Percentiles rank a stretch among this genome's conserved stretches.
These are phyloP conservation scores for Haplographium delicatum DNA, from an alignment of 495 filamentous ascomycete species.

Conservation along the genomic window DNA sequence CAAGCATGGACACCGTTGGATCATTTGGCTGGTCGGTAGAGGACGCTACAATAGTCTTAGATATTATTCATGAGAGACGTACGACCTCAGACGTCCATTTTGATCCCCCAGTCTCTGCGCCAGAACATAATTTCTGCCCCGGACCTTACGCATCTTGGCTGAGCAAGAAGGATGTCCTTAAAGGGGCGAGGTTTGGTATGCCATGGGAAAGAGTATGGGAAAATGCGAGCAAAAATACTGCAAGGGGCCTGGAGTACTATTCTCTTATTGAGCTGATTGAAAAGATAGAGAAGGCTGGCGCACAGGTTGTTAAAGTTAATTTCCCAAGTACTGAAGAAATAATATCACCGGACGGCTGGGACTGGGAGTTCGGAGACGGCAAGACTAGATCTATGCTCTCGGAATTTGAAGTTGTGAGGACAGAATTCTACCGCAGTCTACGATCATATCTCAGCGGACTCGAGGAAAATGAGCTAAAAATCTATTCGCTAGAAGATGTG, in stretches of 20 bases:
- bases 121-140: background rate
- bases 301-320: constrained; percentile 58
- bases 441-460: constrained; percentile 56
- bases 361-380: constrained; percentile 62
- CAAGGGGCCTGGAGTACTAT: constrained; percentile 38
- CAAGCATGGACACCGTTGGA: constrained; percentile 35
- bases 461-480: constrained; percentile 44
- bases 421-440: constrained; percentile 72
- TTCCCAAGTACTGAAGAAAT: constrained; percentile 41
- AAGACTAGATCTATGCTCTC: constrained; percentile 59
- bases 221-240: constrained; percentile 33
- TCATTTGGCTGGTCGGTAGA: constrained; percentile 33
- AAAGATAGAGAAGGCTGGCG: constrained; percentile 52
- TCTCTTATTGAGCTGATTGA: constrained; percentile 46
- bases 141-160: constrained; percentile 32
- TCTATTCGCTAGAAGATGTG: constrained; percentile 61
- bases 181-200: constrained; percentile 59
- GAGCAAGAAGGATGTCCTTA: constrained; percentile 44
- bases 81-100: constrained; percentile 37
- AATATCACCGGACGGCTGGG: constrained; percentile 56
- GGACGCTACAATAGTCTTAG: constrained; percentile 33
- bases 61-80: constrained; percentile 32
- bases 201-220: constrained; percentile 65
- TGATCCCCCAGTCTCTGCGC: background rate
- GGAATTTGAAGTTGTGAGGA: constrained; percentile 63